A percentile compares a stretch with the other conserved stretches of the same genome.
Evolutionary conservation across 345 rosid species (phyloP).

Genomic region (Salix koriyanagi): DNA sequence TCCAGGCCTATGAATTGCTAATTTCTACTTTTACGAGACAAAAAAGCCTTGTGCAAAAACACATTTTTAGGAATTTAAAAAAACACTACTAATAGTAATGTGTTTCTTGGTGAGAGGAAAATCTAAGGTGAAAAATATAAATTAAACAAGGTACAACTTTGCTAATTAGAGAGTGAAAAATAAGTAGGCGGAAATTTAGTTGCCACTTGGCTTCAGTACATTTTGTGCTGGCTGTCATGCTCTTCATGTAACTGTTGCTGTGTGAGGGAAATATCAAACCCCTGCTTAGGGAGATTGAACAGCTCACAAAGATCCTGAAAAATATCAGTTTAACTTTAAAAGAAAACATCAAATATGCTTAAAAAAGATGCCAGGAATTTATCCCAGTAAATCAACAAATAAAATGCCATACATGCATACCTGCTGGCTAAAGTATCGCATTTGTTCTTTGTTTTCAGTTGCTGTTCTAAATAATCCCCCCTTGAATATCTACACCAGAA

Average conservation of each 20-base stretch:
- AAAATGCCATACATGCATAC: slow-evolving; percentile 24
- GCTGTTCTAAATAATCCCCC: slow-evolving; percentile 95
- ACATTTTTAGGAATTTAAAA: background rate
- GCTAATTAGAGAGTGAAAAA: background rate
- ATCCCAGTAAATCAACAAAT: slow-evolving; percentile 7
- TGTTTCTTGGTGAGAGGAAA: background rate
- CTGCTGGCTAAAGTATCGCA: slow-evolving; percentile 92
- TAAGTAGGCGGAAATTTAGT: background rate
- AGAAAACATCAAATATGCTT: background rate
- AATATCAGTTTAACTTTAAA: slow-evolving; percentile 1
- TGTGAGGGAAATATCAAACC: slow-evolving; percentile 80
- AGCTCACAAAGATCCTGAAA: slow-evolving; percentile 86
- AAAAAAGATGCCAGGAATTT: background rate
- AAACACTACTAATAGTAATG: background rate
- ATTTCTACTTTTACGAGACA: background rate
- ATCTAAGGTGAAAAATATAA: background rate
- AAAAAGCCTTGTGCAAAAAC: background rate
- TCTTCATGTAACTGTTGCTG: slow-evolving; percentile 88
- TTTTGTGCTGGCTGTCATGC: slow-evolving; percentile 66
- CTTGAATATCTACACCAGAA: slow-evolving; percentile 61
- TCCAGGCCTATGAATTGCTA: background rate
- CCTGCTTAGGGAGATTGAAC: slow-evolving; percentile 81
- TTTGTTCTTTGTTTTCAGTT: slow-evolving; percentile 95
- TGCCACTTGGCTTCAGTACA: slow-evolving; percentile 38
- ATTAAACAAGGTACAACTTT: background rate